These are phyloP conservation scores for Posidonia oceanica DNA, from an alignment of 116 monocot species.

Conservation along the genomic window DNA sequence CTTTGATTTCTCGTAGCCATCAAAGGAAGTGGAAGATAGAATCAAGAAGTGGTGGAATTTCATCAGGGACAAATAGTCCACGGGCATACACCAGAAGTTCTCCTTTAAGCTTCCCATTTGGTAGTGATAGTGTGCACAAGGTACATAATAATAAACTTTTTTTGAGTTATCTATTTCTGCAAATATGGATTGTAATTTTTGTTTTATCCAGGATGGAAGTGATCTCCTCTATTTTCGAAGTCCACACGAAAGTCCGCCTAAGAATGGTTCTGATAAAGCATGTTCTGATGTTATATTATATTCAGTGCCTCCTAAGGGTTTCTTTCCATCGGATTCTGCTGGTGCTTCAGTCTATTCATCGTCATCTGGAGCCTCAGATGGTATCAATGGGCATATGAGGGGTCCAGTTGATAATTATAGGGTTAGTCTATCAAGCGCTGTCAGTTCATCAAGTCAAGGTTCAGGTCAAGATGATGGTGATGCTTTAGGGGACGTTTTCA, in stretches of 20 bases:
- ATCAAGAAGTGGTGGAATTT: slow-evolving; percentile 75
- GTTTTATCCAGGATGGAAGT: slow-evolving; percentile 52
- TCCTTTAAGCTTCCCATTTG: slow-evolving; percentile 84
- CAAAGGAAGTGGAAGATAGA: slow-evolving; percentile 73
- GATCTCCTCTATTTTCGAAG: slow-evolving; percentile 44
- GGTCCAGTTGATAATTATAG: slow-evolving; percentile 62
- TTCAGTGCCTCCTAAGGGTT: slow-evolving; percentile 53
- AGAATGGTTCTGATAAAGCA: slow-evolving; percentile 70
- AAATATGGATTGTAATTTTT: neutral
- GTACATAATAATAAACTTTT: neutral
- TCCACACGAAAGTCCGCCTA: slow-evolving; percentile 85
- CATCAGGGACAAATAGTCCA: slow-evolving; percentile 78
- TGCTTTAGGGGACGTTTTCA: slow-evolving; percentile 93
- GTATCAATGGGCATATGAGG: slow-evolving; percentile 42
- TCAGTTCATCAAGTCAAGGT: slow-evolving; percentile 98
- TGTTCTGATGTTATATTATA: slow-evolving; percentile 62
- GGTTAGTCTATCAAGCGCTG: slow-evolving; percentile 92
- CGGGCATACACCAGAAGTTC: slow-evolving; percentile 86
- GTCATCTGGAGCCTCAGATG: slow-evolving; percentile 70
- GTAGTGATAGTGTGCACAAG: slow-evolving; percentile 39
- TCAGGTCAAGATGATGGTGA: slow-evolving; percentile 99
- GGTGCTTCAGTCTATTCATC: slow-evolving; percentile 62
- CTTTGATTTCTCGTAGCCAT: slow-evolving; percentile 79
- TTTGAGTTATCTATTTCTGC: neutral
- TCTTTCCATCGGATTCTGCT: slow-evolving; percentile 65